Base-by-base conservation (phyloP, 2,329 filamentous ascomycete genomes). In the Coleophoma crateriformis region DNA sequence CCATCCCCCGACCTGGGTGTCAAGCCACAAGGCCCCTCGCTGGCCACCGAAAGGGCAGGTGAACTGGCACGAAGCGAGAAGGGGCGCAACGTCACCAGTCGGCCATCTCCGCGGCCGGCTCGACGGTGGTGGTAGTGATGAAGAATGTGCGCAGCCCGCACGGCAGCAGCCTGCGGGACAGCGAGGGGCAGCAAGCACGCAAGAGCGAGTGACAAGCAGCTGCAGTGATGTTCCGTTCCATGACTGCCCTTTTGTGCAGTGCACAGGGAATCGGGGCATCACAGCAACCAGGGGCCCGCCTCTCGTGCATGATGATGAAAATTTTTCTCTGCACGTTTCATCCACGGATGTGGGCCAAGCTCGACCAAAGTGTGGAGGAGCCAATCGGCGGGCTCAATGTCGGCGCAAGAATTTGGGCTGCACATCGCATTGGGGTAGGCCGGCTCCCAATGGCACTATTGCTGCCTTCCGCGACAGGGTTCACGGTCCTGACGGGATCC, bases 291-390 rank as follows among this genome's bases (percentile, higher is more conserved):
- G 41, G 15, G 41, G 41, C 2, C 20, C 27, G 32, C n/a, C 15
- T 32, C 14, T 11, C 17, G 32, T 46, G 44, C 44, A 46, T 46
- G 32, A 35, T 46, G 44, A 34, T 35, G 44, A 34, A 35, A 35
- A 35, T 17, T 46, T 46, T 34, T 34, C 32, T 20, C 44, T 46
- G 32, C 44, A 35, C 33, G 32, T 46, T 46, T 37, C 44, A 50
- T 46, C 50, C 38, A 32, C 33, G 10, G 47, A 51, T 48, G 48
- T 41, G n/a, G 17, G 22, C 22, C 27, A 27, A 19, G 37, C 27
- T 27, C 27, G 27, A 27, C 27, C 6, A 37, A 37, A 39, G 20
- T 58, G 53, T 47, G 55, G 55, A 52, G 57, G 43, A 50, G 48
- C 56, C 51, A 57, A 57, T 54, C 12, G 6, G 39, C 15, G 32